A percentile compares a stretch with the other conserved stretches of the same genome.
These are phyloP conservation scores for Apostasia shenzhenica DNA, from an alignment of 106 monocot species.

Conservation along the genomic window DNA sequence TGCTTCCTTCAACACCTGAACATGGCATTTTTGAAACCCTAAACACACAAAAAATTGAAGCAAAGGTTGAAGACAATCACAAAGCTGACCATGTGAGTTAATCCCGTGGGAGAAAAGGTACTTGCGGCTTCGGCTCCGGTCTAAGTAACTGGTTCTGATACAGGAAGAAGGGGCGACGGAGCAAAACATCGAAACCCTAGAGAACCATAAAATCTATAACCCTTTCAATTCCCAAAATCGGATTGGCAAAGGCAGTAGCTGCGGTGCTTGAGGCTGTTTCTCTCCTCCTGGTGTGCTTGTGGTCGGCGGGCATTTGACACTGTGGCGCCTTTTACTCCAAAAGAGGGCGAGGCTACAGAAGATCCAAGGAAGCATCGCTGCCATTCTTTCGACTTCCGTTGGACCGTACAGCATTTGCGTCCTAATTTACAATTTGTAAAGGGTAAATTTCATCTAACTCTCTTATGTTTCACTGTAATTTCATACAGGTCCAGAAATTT, in stretches of 20 bases:
- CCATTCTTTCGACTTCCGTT: too few species aligned
- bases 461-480: too few species aligned
- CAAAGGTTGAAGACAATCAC: neutral
- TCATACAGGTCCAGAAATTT: too few species aligned
- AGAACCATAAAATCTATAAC: neutral
- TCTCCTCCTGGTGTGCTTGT: neutral
- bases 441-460: too few species aligned
- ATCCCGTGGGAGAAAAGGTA: conserved; percentile 6
- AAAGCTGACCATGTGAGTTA: conserved; percentile 13
- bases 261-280: neutral
- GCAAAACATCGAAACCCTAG: conserved; percentile 13
- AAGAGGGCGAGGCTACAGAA: neutral
- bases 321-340: conserved; percentile 24
- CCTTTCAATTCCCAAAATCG: neutral
- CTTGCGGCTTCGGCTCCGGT: neutral
- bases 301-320: conserved; percentile 7
- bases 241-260: neutral
- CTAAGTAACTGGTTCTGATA: neutral
- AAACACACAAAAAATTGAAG: neutral
- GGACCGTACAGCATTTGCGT: too few species aligned
- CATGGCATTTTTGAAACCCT: too few species aligned
- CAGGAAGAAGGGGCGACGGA: conserved; percentile 11
- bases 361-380: too few species aligned
- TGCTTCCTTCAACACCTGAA: conserved; percentile 25
- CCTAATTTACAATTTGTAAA: too few species aligned